These are phyloP conservation scores for Dryadomyces quercus-mongolicae DNA, from an alignment of 2,329 filamentous ascomycete genomes.

Conservation along the genomic window DNA sequence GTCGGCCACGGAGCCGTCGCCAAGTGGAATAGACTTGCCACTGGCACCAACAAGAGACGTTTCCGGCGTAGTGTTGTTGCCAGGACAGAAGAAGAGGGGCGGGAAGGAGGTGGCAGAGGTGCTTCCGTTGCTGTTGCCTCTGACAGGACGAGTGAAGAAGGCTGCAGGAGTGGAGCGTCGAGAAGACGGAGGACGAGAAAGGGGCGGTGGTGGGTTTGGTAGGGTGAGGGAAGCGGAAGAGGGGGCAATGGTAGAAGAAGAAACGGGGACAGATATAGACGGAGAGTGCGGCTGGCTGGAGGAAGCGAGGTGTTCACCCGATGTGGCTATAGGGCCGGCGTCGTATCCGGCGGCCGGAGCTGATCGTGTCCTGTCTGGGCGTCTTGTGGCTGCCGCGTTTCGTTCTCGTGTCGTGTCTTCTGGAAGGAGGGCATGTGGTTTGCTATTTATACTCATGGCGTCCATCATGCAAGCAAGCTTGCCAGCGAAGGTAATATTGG, in stretches of 20 bases:
- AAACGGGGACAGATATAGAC: neutral
- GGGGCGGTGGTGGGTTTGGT: neutral
- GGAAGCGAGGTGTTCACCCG: neutral
- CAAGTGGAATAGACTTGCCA: slow-evolving; percentile 42
- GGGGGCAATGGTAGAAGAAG: neutral
- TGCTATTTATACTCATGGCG: slow-evolving; percentile 14
- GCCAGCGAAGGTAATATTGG: slow-evolving; percentile 4
- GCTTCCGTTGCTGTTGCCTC: neutral
- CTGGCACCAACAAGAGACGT: slow-evolving; percentile 42
- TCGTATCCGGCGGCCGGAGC: slow-evolving; percentile 6
- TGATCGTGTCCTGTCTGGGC: slow-evolving; percentile 3
- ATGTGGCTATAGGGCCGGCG: slow-evolving; percentile 1
- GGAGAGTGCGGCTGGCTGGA: neutral
- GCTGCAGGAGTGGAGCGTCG: neutral
- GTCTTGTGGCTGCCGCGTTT: neutral
- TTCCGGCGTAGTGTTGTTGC: slow-evolving; percentile 23
- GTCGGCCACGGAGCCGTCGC: slow-evolving; percentile 41
- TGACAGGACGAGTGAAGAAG: neutral
- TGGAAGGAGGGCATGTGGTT: slow-evolving; percentile 9
- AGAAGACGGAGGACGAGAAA: neutral
- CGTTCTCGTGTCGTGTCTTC: slow-evolving; percentile 2
- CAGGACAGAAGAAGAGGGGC: neutral
- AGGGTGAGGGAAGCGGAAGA: no score
- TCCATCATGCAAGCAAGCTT: slow-evolving; percentile 9
- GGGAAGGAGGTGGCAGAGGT: neutral